Evolutionary conservation across 768 basidiomycete species (phyloP).

Genomic region (Boletus rufocinnamomeus): DNA sequence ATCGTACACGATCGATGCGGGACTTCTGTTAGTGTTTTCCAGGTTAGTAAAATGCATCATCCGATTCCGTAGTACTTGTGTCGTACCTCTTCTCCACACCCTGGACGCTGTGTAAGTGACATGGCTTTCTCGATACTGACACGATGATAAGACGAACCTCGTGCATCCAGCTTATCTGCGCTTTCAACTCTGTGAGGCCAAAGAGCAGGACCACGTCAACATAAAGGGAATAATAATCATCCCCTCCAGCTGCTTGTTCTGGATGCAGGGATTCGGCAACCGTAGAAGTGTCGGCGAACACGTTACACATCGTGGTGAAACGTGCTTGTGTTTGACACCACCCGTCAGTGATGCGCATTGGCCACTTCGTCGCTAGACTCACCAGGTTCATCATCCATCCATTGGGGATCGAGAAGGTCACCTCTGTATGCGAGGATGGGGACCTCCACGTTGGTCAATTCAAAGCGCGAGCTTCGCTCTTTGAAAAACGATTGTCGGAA

Average conservation of each 20-base stretch:
- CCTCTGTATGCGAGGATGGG: constrained; percentile 25
- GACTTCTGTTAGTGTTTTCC: constrained; percentile 9
- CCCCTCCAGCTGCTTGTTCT: not conserved
- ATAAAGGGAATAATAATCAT: constrained; percentile 17
- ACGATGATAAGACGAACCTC: constrained; percentile 22
- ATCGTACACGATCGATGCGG: constrained; percentile 24
- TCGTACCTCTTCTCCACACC: constrained; percentile 21
- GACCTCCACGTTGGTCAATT: not conserved
- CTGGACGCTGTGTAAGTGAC: constrained; percentile 8
- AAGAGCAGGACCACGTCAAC: constrained; percentile 42
- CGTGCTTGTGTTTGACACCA: not conserved
- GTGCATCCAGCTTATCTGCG: constrained; percentile 43
- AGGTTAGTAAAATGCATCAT: not conserved
- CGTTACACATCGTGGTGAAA: constrained; percentile 15
- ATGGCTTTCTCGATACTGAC: not conserved
- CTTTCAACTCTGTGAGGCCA: constrained; percentile 48
- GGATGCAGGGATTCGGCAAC: constrained; percentile 3
- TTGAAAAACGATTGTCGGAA: constrained; percentile 18
- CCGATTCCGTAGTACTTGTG: not conserved
- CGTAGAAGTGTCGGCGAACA: constrained; percentile 14
- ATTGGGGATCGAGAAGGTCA: constrained; percentile 3
- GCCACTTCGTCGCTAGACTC: not conserved
- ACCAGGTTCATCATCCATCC: constrained; percentile 21
- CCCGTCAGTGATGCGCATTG: not conserved
- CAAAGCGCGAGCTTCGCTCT: not conserved